Percentiles rank a stretch among this genome's conserved stretches.
Evolutionary conservation across 129 eudicot genomes (phyloP).

Genomic region (Helianthus annuus): DNA sequence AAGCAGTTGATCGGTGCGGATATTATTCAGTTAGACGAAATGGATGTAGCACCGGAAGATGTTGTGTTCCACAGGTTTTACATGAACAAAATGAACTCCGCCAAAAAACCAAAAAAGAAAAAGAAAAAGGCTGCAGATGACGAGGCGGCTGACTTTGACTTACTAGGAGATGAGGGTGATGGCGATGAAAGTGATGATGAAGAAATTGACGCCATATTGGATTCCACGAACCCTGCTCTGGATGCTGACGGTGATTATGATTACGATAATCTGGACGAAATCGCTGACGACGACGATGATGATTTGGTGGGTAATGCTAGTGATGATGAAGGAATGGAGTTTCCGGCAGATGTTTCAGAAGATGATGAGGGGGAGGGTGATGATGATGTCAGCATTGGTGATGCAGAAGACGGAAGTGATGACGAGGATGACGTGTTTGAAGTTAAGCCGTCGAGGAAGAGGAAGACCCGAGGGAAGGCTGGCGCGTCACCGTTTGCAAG

Average conservation of each 20-base stretch:
- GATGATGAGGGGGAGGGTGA: constrained; percentile 35
- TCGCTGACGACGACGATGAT: constrained; percentile 73
- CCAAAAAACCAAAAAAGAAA: constrained; percentile 83
- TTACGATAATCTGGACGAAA: constrained; percentile 68
- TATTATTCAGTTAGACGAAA: constrained; percentile 79
- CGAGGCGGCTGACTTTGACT: constrained; percentile 70
- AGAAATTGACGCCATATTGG: constrained; percentile 78
- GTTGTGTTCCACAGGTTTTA: constrained; percentile 89
- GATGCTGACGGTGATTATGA: constrained; percentile 72
- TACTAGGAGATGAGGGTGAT: constrained; percentile 48
- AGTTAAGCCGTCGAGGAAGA: constrained; percentile 48
- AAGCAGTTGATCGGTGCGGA: constrained; percentile 82
- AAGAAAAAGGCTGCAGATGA: constrained; percentile 63
- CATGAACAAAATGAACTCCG: constrained; percentile 75
- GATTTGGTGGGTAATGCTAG: constrained; percentile 72
- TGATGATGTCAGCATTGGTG: constrained; percentile 51
- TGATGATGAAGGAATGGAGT: constrained; percentile 72
- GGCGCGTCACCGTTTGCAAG: constrained; percentile 92
- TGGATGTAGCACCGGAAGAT: constrained; percentile 90
- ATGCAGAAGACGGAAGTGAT: constrained; percentile 69
- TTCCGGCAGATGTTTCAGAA: constrained; percentile 44
- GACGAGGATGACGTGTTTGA: constrained; percentile 40
- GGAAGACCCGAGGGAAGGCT: constrained; percentile 43
- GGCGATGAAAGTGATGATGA: constrained; percentile 83
- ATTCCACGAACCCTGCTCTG: constrained; percentile 45